Conservation (phyloP, 1,139 yeast species). For the Protomyces macrosporus region DNA sequence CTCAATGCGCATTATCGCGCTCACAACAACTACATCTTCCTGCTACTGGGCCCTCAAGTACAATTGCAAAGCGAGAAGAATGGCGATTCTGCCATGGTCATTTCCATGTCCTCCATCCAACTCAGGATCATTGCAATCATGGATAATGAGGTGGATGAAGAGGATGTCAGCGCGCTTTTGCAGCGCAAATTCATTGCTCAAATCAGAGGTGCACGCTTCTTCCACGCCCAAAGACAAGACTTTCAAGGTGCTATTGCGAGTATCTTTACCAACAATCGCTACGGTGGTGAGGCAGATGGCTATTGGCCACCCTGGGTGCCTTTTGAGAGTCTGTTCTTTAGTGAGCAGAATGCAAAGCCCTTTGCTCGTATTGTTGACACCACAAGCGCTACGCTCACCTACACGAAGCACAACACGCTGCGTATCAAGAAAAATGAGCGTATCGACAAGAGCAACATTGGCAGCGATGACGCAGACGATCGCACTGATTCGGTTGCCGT, state of each 20-base stretch:
- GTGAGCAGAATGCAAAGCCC: slow-evolving; percentile 47
- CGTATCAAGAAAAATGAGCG: slow-evolving; percentile 42
- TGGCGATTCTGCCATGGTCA: slow-evolving; percentile 59
- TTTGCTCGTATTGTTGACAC: slow-evolving; percentile 58
- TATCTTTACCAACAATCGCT: slow-evolving; percentile 42
- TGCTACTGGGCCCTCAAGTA: slow-evolving; percentile 78
- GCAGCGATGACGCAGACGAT: slow-evolving; percentile 30
- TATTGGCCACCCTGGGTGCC: slow-evolving; percentile 36
- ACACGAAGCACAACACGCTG: slow-evolving; percentile 61
- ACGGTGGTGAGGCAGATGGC: slow-evolving; percentile 40
- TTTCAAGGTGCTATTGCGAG: slow-evolving; percentile 44
- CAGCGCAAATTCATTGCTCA: slow-evolving; percentile 69
- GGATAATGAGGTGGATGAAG: slow-evolving; percentile 46
- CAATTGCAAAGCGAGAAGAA: slow-evolving; percentile 67
- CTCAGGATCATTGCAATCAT: slow-evolving; percentile 57
- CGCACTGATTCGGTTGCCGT: slow-evolving; percentile 48
- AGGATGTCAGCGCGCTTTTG: slow-evolving; percentile 49
- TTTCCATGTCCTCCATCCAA: slow-evolving; percentile 69
- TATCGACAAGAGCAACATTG: slow-evolving; percentile 16
- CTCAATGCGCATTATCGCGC: slow-evolving; percentile 45
- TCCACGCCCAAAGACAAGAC: slow-evolving; percentile 54
- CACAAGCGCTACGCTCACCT: slow-evolving; percentile 57
- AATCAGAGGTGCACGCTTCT: slow-evolving; percentile 64
- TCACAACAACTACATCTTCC: slow-evolving; percentile 61
- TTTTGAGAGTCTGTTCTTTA: slow-evolving; percentile 65